phyloP scores from a whole-genome alignment of 345 rosid genomes.

The Salix purpurea region DNA sequence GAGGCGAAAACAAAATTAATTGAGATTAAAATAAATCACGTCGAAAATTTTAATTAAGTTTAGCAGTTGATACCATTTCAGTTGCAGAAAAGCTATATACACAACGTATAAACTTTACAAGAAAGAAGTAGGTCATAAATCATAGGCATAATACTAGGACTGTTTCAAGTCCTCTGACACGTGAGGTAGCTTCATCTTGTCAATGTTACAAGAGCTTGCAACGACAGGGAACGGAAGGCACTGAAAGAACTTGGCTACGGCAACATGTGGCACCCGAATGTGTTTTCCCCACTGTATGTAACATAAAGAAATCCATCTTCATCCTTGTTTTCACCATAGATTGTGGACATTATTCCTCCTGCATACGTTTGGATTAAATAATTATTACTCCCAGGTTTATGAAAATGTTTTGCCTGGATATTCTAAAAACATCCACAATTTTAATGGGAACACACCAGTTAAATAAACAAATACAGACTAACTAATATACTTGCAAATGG shows the following conservation, averaged over 20 bases:
- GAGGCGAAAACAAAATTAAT: background rate
- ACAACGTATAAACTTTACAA: conserved; percentile 11
- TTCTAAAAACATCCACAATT: background rate
- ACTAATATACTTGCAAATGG: background rate
- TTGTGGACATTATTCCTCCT: conserved; percentile 74
- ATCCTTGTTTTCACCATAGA: conserved; percentile 76
- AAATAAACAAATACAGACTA: background rate
- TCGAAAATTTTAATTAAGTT: background rate
- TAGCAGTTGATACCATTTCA: conserved; percentile 2
- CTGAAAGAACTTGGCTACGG: background rate
- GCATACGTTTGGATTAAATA: background rate
- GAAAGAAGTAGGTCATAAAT: background rate
- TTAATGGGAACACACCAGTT: background rate
- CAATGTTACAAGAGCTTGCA: background rate
- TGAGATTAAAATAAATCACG: background rate
- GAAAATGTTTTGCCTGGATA: background rate
- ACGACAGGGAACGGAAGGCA: background rate
- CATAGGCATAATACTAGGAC: background rate
- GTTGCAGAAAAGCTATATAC: conserved; percentile 4
- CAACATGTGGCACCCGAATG: conserved; percentile 44
- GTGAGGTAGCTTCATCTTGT: background rate
- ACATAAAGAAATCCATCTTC: conserved; percentile 82
- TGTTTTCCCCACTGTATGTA: conserved; percentile 83
- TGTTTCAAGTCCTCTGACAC: background rate
- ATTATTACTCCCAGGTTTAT: background rate